Evolutionary conservation across 371 early-diverging fungal species (phyloP).

Genomic region (Mucor velutinosus): DNA sequence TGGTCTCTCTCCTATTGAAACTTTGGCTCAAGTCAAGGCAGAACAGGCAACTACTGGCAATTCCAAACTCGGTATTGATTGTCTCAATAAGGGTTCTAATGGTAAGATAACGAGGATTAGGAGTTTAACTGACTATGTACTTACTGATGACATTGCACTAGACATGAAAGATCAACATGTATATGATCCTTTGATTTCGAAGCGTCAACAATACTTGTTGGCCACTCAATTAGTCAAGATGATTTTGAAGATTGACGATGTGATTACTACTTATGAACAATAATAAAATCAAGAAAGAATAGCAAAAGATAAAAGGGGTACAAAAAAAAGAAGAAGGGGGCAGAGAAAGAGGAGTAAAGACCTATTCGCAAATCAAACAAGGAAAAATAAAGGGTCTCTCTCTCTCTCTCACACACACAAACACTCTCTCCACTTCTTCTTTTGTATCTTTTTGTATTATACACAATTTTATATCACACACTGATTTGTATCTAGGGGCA

Average conservation of each 20-base stretch:
- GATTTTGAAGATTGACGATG: slow-evolving; percentile 97
- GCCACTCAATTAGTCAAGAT: slow-evolving; percentile 99
- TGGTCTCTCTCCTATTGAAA: slow-evolving; percentile 95
- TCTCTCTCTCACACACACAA: too few species aligned
- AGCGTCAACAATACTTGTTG: slow-evolving; percentile 97
- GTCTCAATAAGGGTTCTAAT: slow-evolving; percentile 88
- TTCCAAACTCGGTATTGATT: slow-evolving; percentile 94
- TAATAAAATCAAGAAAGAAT: slow-evolving; percentile 7
- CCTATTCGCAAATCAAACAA: neutral
- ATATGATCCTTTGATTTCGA: slow-evolving; percentile 98
- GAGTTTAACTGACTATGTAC: neutral
- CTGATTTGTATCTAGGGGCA: neutral
- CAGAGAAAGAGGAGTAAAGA: neutral
- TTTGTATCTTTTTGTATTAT: neutral
- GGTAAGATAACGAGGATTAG: slow-evolving; percentile 28
- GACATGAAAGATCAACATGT: slow-evolving; percentile 98
- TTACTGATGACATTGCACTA: neutral
- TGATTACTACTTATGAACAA: slow-evolving; percentile 61
- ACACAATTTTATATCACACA: neutral
- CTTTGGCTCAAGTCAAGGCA: slow-evolving; percentile 92
- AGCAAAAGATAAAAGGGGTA: slow-evolving; percentile 1
- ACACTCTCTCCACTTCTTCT: neutral
- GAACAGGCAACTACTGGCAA: slow-evolving; percentile 89
- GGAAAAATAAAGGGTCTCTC: neutral
- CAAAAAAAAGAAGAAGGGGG: neutral